Evolutionary conservation across 2,329 filamentous ascomycete genomes (phyloP).

Genomic region (Ilyonectria sp.): DNA sequence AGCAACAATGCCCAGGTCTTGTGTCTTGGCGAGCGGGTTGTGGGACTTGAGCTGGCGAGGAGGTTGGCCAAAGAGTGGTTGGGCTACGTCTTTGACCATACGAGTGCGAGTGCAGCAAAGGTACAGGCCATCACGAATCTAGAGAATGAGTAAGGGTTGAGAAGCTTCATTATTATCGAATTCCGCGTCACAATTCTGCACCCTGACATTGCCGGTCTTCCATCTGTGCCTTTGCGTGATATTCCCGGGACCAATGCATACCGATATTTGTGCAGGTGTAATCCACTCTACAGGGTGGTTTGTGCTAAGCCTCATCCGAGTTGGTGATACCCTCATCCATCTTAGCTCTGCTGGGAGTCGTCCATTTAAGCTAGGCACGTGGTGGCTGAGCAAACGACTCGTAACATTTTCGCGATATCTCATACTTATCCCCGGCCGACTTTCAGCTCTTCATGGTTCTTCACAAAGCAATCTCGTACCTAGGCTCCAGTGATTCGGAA

Average conservation of each 20-base stretch:
- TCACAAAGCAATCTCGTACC: not conserved
- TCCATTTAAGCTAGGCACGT: not conserved
- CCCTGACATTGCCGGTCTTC: not conserved
- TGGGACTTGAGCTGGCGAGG: constrained; percentile 85
- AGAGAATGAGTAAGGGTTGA: constrained; percentile 46
- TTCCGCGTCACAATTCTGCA: not conserved
- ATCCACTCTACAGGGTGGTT: not conserved
- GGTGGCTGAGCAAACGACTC: not conserved
- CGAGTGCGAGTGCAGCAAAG: constrained; percentile 61
- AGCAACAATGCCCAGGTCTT: constrained; percentile 91
- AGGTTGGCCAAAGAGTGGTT: constrained; percentile 86
- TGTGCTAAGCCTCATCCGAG: not conserved
- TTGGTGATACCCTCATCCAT: not conserved
- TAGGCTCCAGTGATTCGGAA: not conserved
- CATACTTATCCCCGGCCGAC: not conserved
- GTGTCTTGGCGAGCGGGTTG: constrained; percentile 87
- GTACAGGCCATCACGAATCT: constrained; percentile 60
- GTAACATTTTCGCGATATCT: constrained; percentile 13
- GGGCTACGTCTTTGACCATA: constrained; percentile 83
- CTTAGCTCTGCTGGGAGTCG: not conserved
- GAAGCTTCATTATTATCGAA: not conserved
- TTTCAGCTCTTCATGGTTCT: not conserved
- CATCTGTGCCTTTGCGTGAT: not conserved
- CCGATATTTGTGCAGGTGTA: not conserved
- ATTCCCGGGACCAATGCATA: not conserved